Percentiles rank a stretch among this genome's conserved stretches.
phyloP scores from a whole-genome alignment of 257 asterid species.

The Mitragyna speciosa region DNA sequence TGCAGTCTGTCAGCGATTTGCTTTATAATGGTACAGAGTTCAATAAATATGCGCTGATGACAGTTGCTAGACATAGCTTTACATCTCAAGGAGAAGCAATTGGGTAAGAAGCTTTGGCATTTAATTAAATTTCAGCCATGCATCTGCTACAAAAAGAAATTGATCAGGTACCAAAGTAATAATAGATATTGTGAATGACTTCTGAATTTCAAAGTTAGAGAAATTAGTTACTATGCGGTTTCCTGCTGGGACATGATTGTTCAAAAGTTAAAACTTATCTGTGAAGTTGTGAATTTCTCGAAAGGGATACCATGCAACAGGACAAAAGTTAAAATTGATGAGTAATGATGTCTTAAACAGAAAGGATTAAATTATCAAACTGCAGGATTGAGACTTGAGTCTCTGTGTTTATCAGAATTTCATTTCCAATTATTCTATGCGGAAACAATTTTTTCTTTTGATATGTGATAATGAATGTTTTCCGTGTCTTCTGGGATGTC shows the following conservation, averaged over 20 bases:
- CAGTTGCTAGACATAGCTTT: slow-evolving; percentile 60
- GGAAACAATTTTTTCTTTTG: not conserved
- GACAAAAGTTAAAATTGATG: too few species aligned
- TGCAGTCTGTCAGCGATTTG: slow-evolving; percentile 48
- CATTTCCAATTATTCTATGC: not conserved
- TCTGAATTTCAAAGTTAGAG: not conserved
- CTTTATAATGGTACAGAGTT: slow-evolving; percentile 70
- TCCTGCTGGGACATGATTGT: too few species aligned
- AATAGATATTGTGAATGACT: not conserved
- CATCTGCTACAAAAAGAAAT: not conserved
- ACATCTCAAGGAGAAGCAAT: slow-evolving; percentile 50
- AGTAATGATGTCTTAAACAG: too few species aligned
- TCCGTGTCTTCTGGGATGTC: not conserved
- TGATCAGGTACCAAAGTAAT: not conserved
- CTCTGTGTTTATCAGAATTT: not conserved
- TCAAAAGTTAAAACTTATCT: too few species aligned
- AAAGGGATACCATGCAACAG: too few species aligned
- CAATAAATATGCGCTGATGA: slow-evolving; percentile 43
- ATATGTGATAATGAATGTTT: not conserved
- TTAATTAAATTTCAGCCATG: not conserved
- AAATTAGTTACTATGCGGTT: not conserved
- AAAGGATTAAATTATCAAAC: too few species aligned
- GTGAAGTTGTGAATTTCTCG: too few species aligned
- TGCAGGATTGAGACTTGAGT: too few species aligned
- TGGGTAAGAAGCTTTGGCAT: slow-evolving; percentile 40